phyloP scores from a whole-genome alignment of 2,329 filamentous ascomycete species.

The Zasmidium angulare region DNA sequence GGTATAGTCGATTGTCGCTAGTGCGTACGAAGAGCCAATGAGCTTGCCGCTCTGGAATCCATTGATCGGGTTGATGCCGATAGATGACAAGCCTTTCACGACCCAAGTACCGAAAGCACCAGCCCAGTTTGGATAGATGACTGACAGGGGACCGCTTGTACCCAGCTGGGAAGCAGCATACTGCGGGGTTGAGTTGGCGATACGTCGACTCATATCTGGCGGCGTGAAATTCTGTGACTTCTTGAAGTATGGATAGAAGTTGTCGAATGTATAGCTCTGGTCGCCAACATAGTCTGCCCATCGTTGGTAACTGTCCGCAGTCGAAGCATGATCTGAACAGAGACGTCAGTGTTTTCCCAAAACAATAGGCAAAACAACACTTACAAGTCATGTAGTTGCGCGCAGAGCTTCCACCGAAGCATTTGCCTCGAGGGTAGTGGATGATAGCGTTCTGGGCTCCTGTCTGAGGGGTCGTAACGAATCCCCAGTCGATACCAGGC shows the following conservation, averaged over 20 bases:
- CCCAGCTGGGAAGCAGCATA: not conserved
- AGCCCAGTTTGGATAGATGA: conserved; percentile 5
- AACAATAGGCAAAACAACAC: not conserved
- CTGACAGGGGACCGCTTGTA: not conserved
- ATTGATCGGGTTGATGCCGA: not conserved
- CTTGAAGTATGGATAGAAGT: conserved; percentile 25
- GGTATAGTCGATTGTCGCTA: not conserved
- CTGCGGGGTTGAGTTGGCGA: conserved; percentile 3
- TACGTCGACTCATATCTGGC: not conserved
- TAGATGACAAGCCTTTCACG: not conserved
- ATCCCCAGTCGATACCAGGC: conserved; percentile 30
- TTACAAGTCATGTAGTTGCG: conserved; percentile 23
- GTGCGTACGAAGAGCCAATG: not conserved
- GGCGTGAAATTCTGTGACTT: not conserved
- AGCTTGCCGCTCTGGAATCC: not conserved
- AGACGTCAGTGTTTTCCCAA: not conserved
- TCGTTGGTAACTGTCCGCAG: conserved; percentile 28
- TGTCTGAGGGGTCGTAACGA: conserved; percentile 26
- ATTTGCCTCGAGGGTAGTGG: conserved; percentile 31
- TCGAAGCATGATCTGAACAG: not conserved
- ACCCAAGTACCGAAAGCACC: not conserved
- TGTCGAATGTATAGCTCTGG: conserved; percentile 31
- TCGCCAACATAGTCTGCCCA: conserved; percentile 41
- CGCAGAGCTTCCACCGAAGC: conserved; percentile 29
- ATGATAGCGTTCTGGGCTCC: conserved; percentile 11